Evolutionary conservation across 129 eudicot species (phyloP).

Genomic region (sunflower (Helianthus annuus)): HanXRQr2.0-SUNRISE NC_035438.2:33620181-33620680

Average conservation of each 20-base stretch:
- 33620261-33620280: constrained; percentile 24
- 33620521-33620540: constrained; percentile 38
- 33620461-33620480: constrained; percentile 13
- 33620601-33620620: background rate
- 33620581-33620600: background rate
- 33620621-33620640: constrained; percentile 12
- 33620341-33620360: constrained; percentile 31
- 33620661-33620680: constrained; percentile 27
- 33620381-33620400: constrained; percentile 24
- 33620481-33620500: constrained; percentile 28
- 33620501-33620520: constrained; percentile 24
- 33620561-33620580: background rate
- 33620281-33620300: constrained; percentile 43
- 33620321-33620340: constrained; percentile 28
- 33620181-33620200: constrained; percentile 45
- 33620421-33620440: constrained; percentile 25
- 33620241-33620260: constrained; percentile 33
- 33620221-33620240: background rate
- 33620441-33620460: constrained; percentile 35
- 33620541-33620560: constrained; percentile 30
- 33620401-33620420: constrained; percentile 22
- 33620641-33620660: background rate
- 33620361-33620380: constrained; percentile 30
- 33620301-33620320: constrained; percentile 32
- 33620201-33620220: constrained; percentile 23